Conservation (phyloP, 805 yeast species). For the Spathaspora boniae region DNA sequence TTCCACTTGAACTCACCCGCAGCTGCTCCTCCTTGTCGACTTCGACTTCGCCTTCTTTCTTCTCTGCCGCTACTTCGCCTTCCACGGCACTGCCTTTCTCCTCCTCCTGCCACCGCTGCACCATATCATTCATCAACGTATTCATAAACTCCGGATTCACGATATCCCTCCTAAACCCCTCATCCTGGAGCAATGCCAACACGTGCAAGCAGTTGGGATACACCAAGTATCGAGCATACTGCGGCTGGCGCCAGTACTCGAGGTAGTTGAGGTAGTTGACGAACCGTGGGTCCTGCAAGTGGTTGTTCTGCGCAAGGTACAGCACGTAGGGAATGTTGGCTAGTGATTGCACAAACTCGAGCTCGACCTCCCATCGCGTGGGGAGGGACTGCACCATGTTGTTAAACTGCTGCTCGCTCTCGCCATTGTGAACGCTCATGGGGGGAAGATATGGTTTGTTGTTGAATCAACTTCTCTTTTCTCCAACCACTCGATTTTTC, state of each 20-base stretch:
- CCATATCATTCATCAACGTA: slow-evolving; percentile 71
- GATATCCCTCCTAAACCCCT: slow-evolving; percentile 52
- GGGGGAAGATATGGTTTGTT: too few species aligned
- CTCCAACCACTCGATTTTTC: too few species aligned
- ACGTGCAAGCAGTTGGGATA: slow-evolving; percentile 89
- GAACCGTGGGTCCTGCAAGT: slow-evolving; percentile 68
- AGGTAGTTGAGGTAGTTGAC: slow-evolving; percentile 74
- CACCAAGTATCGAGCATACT: slow-evolving; percentile 65
- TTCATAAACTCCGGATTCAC: slow-evolving; percentile 55
- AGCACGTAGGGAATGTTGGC: slow-evolving; percentile 87
- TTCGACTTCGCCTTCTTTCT: too few species aligned
- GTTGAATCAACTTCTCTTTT: too few species aligned
- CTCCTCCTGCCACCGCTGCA: slow-evolving; percentile 57
- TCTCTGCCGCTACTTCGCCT: too few species aligned
- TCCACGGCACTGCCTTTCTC: slow-evolving; percentile 11
- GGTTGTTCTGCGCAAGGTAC: slow-evolving; percentile 80
- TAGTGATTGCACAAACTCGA: slow-evolving; percentile 92
- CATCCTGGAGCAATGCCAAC: slow-evolving; percentile 56
- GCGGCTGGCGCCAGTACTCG: slow-evolving; percentile 79
- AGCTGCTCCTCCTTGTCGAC: too few species aligned
- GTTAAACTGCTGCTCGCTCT: too few species aligned
- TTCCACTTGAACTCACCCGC: too few species aligned
- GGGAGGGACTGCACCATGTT: slow-evolving; percentile 40
- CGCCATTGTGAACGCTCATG: too few species aligned
- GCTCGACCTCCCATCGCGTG: slow-evolving; percentile 82